Conservation (phyloP, 176 grass and related monocot species). For the Phoenix roebelenii region DNA sequence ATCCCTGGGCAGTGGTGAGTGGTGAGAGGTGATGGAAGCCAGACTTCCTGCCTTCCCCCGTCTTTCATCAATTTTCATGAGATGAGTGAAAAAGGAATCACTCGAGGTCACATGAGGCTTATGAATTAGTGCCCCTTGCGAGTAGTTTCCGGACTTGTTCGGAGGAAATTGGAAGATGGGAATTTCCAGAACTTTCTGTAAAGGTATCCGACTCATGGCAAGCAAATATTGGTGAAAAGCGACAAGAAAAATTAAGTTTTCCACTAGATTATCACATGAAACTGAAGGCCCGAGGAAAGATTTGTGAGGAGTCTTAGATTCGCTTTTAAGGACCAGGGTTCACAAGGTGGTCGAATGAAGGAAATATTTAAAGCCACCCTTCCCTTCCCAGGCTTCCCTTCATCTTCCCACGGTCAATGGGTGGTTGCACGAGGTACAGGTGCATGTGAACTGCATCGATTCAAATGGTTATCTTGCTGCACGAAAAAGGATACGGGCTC, state of each 20-base stretch:
- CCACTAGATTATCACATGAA: not conserved
- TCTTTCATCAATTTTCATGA: slow-evolving; percentile 1
- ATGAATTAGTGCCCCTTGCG: not conserved
- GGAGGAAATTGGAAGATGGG: not conserved
- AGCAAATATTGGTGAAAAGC: not conserved
- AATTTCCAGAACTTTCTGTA: not conserved
- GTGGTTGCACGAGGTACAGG: not conserved
- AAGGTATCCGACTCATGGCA: not conserved
- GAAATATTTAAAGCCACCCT: not conserved
- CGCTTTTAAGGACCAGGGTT: not conserved
- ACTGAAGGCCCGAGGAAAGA: not conserved
- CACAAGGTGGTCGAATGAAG: not conserved
- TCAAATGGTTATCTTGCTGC: not conserved
- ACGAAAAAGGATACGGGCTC: not conserved
- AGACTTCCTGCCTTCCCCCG: not conserved
- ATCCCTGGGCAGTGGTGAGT: no score
- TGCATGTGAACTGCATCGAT: not conserved
- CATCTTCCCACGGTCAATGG: not conserved
- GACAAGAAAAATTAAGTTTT: not conserved
- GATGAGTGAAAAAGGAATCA: not conserved
- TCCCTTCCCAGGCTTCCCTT: not conserved
- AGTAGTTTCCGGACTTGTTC: not conserved
- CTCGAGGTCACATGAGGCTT: not conserved
- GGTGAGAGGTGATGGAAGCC: no score
- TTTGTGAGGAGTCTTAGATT: not conserved